These are phyloP conservation scores for Suillus tomentosus DNA, from an alignment of 768 basidiomycete species.

Conservation along the genomic window DNA sequence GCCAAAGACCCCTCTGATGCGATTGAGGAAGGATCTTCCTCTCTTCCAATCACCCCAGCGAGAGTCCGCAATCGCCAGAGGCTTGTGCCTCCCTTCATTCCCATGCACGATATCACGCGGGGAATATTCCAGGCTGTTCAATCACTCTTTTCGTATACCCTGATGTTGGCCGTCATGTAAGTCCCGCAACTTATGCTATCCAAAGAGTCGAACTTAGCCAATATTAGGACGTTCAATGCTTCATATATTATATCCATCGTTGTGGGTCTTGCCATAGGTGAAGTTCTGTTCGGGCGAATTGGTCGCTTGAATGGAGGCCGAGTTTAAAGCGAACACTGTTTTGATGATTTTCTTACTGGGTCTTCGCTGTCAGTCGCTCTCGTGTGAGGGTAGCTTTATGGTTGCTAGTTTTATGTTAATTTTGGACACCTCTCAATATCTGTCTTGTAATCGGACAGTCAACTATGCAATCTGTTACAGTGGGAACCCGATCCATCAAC, in stretches of 20 bases:
- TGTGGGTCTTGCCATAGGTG: constrained; percentile 71
- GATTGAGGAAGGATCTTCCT: constrained; percentile 14
- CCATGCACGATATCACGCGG: constrained; percentile 67
- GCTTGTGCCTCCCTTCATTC: constrained; percentile 60
- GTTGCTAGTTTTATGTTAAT: not conserved
- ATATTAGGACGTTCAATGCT: constrained; percentile 77
- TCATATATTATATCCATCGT: constrained; percentile 76
- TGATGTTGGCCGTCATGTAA: constrained; percentile 87
- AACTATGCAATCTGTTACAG: not conserved
- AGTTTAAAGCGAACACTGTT: not conserved
- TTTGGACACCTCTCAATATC: not conserved
- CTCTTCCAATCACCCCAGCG: constrained; percentile 1
- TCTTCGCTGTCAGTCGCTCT: not conserved
- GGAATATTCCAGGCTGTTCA: constrained; percentile 68
- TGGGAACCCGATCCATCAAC: not conserved
- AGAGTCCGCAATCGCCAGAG: constrained; percentile 34
- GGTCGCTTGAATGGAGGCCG: constrained; percentile 23
- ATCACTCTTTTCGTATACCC: constrained; percentile 58
- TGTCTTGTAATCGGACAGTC: not conserved
- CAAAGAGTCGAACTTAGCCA: constrained; percentile 15
- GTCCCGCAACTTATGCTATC: constrained; percentile 23
- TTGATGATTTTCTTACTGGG: not conserved
- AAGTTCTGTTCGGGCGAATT: constrained; percentile 67
- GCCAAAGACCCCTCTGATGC: not conserved
- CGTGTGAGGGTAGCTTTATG: not conserved